Evolutionary conservation across 2,329 filamentous ascomycete species (phyloP).

Genomic region (Ophiostoma fasciatum): DNA sequence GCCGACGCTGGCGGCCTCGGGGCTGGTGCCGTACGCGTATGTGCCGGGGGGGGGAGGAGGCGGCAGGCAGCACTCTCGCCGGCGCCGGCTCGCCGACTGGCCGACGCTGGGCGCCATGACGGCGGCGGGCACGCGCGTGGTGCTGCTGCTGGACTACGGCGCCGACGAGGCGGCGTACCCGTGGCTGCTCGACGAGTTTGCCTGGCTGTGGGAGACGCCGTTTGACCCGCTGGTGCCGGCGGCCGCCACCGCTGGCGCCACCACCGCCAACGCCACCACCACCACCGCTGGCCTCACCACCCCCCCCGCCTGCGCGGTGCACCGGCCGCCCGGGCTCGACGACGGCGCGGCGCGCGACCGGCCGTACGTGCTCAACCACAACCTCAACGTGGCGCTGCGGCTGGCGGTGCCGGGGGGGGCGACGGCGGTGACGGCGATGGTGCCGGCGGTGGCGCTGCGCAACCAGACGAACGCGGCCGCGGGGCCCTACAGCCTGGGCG

Average conservation of each 20-base stretch:
- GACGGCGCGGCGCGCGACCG: conserved; percentile 38
- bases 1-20: conserved; percentile 53
- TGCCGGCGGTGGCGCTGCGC: conserved; percentile 55
- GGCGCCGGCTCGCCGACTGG: conserved; percentile 64
- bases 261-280: no score
- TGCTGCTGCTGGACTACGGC: conserved; percentile 75
- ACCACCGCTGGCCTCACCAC: no score
- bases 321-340: conserved; percentile 57
- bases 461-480: conserved; percentile 56
- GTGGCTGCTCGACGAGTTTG: conserved; percentile 79
- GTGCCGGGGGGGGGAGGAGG: conserved; percentile 38
- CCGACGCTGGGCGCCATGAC: conserved; percentile 71
- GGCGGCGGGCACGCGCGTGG: conserved; percentile 50
- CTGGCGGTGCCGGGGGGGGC: conserved; percentile 56
- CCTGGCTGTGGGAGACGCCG: conserved; percentile 79
- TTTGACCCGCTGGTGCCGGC: conserved; percentile 45
- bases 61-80: conserved; percentile 22
- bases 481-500: conserved; percentile 52
- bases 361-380: conserved; percentile 81
- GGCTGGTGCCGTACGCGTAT: conserved; percentile 60
- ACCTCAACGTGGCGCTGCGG: conserved; percentile 65
- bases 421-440: conserved; percentile 46
- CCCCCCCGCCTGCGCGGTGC: conserved; percentile 45
- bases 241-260: no score
- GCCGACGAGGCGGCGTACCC: conserved; percentile 66